Percentiles rank a stretch among this genome's conserved stretches.
These are phyloP conservation scores for Vitis amurensis DNA, from an alignment of 164 flowering plant species.

Conservation along the genomic window DNA sequence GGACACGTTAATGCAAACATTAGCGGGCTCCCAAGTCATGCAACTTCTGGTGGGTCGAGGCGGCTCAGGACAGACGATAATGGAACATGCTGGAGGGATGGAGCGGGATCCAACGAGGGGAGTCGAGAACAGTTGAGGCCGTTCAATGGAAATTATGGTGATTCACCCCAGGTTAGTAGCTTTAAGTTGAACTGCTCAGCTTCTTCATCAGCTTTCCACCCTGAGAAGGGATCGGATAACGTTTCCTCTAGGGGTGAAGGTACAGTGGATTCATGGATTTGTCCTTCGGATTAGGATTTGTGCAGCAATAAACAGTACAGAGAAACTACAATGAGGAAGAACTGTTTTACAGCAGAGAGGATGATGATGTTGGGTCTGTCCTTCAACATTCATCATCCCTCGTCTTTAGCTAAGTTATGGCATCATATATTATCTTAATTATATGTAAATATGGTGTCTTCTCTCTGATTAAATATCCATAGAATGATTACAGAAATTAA, in stretches of 20 bases:
- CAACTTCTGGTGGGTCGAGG: constrained; percentile 8
- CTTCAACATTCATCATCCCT: no score
- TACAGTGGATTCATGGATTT: constrained; percentile 63
- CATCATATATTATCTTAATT: constrained; percentile 5
- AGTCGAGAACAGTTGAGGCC: constrained; percentile 24
- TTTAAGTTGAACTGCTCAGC: constrained; percentile 39
- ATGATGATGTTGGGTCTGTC: no score
- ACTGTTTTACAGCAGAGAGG: no score
- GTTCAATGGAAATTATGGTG: constrained; percentile 23
- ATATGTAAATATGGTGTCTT: constrained; percentile 18
- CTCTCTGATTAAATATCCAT: constrained; percentile 14
- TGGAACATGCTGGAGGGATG: constrained; percentile 19
- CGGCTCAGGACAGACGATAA: not conserved
- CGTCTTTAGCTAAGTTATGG: constrained; percentile 1
- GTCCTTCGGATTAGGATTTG: constrained; percentile 40
- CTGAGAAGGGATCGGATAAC: constrained; percentile 44
- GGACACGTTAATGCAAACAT: constrained; percentile 13
- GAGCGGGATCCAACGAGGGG: constrained; percentile 10
- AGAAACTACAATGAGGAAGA: no score
- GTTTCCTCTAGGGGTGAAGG: constrained; percentile 50
- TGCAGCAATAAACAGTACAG: not conserved
- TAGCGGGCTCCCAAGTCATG: constrained; percentile 19
- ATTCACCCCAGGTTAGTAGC: constrained; percentile 11
- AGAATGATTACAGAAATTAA: constrained; percentile 17
- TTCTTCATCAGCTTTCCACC: constrained; percentile 29